Evolutionary conservation across 768 basidiomycete species (phyloP).

Genomic region (Boletus rufocinnamomeus): DNA sequence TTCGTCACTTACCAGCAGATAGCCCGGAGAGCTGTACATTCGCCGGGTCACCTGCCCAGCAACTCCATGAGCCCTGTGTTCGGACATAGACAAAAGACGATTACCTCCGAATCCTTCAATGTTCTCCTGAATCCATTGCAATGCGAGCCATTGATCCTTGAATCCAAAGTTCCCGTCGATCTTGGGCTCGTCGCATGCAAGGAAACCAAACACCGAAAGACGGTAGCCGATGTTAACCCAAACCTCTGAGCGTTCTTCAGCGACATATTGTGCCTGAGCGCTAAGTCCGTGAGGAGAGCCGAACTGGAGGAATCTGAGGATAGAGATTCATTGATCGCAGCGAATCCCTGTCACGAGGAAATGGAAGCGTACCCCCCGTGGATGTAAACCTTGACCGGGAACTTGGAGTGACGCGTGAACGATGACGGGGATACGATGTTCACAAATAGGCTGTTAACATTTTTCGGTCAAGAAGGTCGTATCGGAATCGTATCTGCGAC

Average conservation of each 20-base stretch:
- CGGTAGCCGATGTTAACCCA: slow-evolving; percentile 81
- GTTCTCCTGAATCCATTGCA: slow-evolving; percentile 72
- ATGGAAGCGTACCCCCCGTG: slow-evolving; percentile 63
- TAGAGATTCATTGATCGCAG: neutral
- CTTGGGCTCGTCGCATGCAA: slow-evolving; percentile 62
- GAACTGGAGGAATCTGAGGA: slow-evolving; percentile 68
- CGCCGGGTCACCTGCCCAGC: slow-evolving; percentile 53
- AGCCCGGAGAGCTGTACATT: slow-evolving; percentile 66
- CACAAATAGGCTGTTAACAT: slow-evolving; percentile 52
- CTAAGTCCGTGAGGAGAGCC: slow-evolving; percentile 68
- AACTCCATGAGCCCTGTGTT: neutral
- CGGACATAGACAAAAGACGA: too few relatives aligned
- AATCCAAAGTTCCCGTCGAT: slow-evolving; percentile 79
- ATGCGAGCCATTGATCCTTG: slow-evolving; percentile 79
- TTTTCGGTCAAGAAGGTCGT: neutral
- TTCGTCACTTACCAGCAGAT: slow-evolving; percentile 57
- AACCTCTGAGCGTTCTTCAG: slow-evolving; percentile 64
- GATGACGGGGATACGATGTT: slow-evolving; percentile 62
- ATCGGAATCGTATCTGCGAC: neutral
- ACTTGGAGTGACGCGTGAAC: slow-evolving; percentile 41
- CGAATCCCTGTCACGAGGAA: neutral
- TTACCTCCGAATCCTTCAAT: slow-evolving; percentile 69
- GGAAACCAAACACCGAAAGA: slow-evolving; percentile 74
- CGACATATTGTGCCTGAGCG: slow-evolving; percentile 66
- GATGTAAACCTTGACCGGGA: slow-evolving; percentile 74